phyloP scores from a whole-genome alignment of 2,329 filamentous ascomycete genomes.

The Aspergillus glaucus region DNA sequence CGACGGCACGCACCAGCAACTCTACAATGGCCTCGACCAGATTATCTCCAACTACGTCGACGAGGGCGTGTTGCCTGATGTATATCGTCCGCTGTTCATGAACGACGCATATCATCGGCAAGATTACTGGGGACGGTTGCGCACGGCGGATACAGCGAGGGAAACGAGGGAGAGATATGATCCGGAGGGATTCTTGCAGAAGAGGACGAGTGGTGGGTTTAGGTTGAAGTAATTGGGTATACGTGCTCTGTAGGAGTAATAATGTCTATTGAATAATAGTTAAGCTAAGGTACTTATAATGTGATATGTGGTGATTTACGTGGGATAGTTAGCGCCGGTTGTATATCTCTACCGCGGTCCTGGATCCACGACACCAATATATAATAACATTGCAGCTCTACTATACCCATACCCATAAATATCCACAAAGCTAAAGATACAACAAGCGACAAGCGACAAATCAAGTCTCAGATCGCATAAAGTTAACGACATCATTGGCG shows the following conservation, averaged over 20 bases:
- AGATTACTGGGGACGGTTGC: slow-evolving; percentile 39
- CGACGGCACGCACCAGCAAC: slow-evolving; percentile 32
- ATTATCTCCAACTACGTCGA: slow-evolving; percentile 28
- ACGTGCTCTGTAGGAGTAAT: background rate
- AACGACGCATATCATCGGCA: slow-evolving; percentile 41
- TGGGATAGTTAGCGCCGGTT: no score
- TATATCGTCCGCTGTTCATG: slow-evolving; percentile 42
- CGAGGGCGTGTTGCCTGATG: slow-evolving; percentile 31
- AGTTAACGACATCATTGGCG: no score
- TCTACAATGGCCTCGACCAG: slow-evolving; percentile 33
- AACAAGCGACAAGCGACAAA: no score
- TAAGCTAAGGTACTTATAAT: no score
- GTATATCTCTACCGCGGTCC: no score
- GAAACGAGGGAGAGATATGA: slow-evolving; percentile 32
- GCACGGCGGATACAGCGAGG: slow-evolving; percentile 26
- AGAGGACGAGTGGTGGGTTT: slow-evolving; percentile 36
- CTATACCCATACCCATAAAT: no score
- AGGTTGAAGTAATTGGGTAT: slow-evolving; percentile 16
- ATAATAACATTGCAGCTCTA: no score
- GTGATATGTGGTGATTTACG: no score
- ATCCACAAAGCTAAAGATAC: no score
- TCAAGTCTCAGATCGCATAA: no score
- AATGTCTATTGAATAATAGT: no score
- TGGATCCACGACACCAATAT: no score
- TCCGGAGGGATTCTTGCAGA: slow-evolving; percentile 35